Conservation (phyloP, 306 rosid species). For the Medicago truncatula region DNA sequence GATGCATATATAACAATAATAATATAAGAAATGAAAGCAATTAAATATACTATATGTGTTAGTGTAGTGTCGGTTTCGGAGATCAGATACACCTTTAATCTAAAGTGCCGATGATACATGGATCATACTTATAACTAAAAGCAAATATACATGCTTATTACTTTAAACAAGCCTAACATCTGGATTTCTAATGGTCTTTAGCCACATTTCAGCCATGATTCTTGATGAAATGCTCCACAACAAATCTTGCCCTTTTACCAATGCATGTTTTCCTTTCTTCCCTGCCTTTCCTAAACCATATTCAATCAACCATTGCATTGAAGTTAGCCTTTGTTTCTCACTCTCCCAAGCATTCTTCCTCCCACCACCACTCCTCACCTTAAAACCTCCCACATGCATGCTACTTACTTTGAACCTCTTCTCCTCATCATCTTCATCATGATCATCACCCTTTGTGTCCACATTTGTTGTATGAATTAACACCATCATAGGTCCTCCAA, state of each 20-base stretch:
- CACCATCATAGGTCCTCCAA: constrained; percentile 84
- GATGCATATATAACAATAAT: background rate
- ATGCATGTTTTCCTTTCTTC: constrained; percentile 64
- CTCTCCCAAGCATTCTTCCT: constrained; percentile 66
- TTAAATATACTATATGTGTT: background rate
- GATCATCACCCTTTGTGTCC: constrained; percentile 37
- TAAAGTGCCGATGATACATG: background rate
- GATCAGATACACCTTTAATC: background rate
- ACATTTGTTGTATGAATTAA: constrained; percentile 55
- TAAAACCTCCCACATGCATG: constrained; percentile 82
- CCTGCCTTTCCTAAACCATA: constrained; percentile 73
- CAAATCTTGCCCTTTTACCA: constrained; percentile 59
- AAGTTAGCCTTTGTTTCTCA: constrained; percentile 79
- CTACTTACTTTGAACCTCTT: constrained; percentile 66
- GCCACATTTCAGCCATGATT: constrained; percentile 91
- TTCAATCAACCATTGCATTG: constrained; percentile 89
- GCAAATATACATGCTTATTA: constrained; percentile 26
- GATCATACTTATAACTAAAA: background rate
- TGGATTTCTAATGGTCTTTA: constrained; percentile 79
- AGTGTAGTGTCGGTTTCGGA: background rate
- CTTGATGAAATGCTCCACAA: constrained; percentile 91
- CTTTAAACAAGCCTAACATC: constrained; percentile 60
- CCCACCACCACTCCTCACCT: constrained; percentile 55
- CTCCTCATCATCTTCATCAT: constrained; percentile 56
- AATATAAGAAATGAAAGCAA: background rate